A percentile compares a stretch with the other conserved stretches of the same genome.
These are phyloP conservation scores for Ceratocystis harringtonii DNA, from an alignment of 2,329 filamentous ascomycete species.

Conservation along the genomic window DNA sequence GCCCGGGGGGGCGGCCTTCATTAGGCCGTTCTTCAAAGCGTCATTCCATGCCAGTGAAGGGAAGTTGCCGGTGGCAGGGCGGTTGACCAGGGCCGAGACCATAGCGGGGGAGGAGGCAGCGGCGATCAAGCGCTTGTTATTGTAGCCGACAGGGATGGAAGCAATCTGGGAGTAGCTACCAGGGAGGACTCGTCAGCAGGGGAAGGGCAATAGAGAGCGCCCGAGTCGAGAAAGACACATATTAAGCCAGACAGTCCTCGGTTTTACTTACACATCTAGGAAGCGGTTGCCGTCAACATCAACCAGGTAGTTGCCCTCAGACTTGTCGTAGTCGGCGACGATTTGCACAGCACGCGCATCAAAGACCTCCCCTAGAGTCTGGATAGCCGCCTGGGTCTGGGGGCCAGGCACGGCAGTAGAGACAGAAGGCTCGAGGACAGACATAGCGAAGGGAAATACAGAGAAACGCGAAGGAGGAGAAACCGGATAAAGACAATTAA, in stretches of 20 bases:
- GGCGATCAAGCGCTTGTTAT: constrained; percentile 61
- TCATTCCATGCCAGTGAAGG: constrained; percentile 71
- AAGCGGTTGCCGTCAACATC: constrained; percentile 36
- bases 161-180: constrained; percentile 74
- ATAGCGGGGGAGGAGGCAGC: constrained; percentile 64
- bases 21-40: constrained; percentile 63
- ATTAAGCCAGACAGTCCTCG: background rate
- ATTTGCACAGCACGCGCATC: constrained; percentile 39
- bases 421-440: constrained; percentile 23
- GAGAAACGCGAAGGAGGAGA: background rate
- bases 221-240: background rate
- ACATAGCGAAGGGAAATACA: constrained; percentile 12
- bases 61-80: constrained; percentile 82
- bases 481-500: background rate
- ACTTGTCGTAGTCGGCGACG: constrained; percentile 38
- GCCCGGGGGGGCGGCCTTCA: constrained; percentile 70
- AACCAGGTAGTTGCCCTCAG: constrained; percentile 37
- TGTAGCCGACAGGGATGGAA: constrained; percentile 84
- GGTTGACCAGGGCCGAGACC: constrained; percentile 68
- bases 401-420: constrained; percentile 29
- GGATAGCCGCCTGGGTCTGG: constrained; percentile 26
- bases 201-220: background rate
- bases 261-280: constrained; percentile 31
- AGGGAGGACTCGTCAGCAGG: background rate
- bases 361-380: constrained; percentile 34